Conservation (phyloP, 495 filamentous ascomycete species). For the Chaetomidium leptoderma region DNA sequence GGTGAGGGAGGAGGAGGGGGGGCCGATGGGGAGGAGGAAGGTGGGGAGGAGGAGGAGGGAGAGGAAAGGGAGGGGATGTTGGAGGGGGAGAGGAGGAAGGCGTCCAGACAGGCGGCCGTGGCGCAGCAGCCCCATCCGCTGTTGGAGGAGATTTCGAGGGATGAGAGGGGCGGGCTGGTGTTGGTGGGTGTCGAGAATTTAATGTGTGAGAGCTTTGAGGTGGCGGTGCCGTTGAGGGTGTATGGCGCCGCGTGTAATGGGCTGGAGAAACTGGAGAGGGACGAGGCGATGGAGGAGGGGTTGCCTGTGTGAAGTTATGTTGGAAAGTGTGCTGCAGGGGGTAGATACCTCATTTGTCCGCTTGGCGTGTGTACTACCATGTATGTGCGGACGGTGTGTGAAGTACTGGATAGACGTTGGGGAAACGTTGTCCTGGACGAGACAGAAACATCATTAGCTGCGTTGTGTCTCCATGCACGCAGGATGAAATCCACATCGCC, state of each 20-base stretch:
- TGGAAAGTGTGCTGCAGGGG: not conserved
- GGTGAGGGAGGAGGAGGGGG: constrained; percentile 11
- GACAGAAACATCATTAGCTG: no score
- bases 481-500: no score
- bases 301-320: constrained; percentile 41
- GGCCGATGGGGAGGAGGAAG: not conserved
- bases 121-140: constrained; percentile 33
- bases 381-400: no score
- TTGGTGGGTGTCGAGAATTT: constrained; percentile 70
- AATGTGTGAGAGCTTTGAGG: constrained; percentile 83
- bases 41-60: not conserved
- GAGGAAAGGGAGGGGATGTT: constrained; percentile 1
- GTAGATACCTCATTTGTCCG: not conserved
- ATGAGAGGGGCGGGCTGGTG: constrained; percentile 65
- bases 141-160: constrained; percentile 59
- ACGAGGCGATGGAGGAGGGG: constrained; percentile 45
- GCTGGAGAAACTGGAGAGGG: constrained; percentile 46
- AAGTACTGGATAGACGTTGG: no score
- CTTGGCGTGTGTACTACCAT: no score
- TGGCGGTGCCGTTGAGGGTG: constrained; percentile 74
- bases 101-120: not conserved
- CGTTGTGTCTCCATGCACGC: no score
- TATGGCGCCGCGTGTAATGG: constrained; percentile 63
- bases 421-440: no score
- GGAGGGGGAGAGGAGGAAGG: not conserved